phyloP scores from a whole-genome alignment of 2,329 filamentous ascomycete species.

The Rhynchosporium agropyri region DNA sequence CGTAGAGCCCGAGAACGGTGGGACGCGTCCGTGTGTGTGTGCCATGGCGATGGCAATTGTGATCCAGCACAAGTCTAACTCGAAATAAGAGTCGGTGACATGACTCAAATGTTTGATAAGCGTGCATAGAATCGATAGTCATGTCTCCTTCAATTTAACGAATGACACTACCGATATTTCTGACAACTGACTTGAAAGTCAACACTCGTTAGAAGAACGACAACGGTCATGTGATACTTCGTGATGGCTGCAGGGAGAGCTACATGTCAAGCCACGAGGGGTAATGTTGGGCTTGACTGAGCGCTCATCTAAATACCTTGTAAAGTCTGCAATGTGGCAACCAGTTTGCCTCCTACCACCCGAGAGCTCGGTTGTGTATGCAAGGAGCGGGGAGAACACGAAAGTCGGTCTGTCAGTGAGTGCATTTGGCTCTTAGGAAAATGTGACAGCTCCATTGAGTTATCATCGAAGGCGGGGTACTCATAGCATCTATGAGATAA shows the following conservation, averaged over 20 bases:
- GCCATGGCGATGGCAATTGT: background rate
- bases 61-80: background rate
- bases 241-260: slow-evolving; percentile 4
- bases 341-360: background rate
- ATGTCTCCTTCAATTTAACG: background rate
- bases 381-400: background rate
- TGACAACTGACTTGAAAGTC: background rate
- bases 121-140: slow-evolving; percentile 6
- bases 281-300: slow-evolving; percentile 10
- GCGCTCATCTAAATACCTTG: background rate
- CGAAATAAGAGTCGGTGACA: slow-evolving; percentile 2
- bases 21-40: background rate
- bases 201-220: background rate
- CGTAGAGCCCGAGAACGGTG: slow-evolving; percentile 1
- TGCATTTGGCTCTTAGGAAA: background rate
- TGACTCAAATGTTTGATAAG: slow-evolving; percentile 8
- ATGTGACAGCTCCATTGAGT: slow-evolving; percentile 8
- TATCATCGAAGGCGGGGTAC: background rate
- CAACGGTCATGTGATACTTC: background rate
- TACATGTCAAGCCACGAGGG: slow-evolving; percentile 11
- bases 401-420: slow-evolving; percentile 1
- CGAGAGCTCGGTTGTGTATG: slow-evolving; percentile 1
- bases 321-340: slow-evolving; percentile 3
- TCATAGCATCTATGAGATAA: background rate
- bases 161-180: too few relatives aligned